Evolutionary conservation across 345 rosid species (phyloP).

Genomic region (Brassica cretica): DNA sequence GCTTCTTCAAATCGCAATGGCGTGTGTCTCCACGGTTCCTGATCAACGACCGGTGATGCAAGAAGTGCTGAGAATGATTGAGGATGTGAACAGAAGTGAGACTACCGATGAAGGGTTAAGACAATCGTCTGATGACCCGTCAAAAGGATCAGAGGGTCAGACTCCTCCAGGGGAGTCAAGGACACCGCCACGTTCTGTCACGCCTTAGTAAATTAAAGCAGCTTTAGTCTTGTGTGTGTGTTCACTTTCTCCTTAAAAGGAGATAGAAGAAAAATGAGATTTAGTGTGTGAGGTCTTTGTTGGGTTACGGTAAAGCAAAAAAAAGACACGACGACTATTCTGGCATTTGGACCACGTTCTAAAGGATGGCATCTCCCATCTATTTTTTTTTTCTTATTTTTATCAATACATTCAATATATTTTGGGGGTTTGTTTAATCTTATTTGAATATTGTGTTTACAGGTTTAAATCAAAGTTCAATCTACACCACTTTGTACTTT

Average conservation of each 20-base stretch:
- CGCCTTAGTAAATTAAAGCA: slow-evolving; percentile 44
- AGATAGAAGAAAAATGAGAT: slow-evolving; percentile 30
- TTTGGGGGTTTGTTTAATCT: slow-evolving; percentile 6
- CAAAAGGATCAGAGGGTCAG: slow-evolving; percentile 86
- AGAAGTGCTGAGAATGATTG: slow-evolving; percentile 87
- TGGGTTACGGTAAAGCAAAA: slow-evolving; percentile 35
- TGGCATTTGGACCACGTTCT: slow-evolving; percentile 34
- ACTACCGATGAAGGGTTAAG: slow-evolving; percentile 75
- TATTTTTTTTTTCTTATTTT: slow-evolving; percentile 1
- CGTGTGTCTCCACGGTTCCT: slow-evolving; percentile 86
- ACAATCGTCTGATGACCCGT: slow-evolving; percentile 96
- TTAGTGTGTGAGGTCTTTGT: slow-evolving; percentile 36
- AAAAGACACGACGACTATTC: slow-evolving; percentile 25
- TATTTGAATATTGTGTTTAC: slow-evolving; percentile 8
- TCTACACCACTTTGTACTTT: slow-evolving; percentile 1
- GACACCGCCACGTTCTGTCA: slow-evolving; percentile 59
- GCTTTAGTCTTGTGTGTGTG: slow-evolving; percentile 24
- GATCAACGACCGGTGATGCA: slow-evolving; percentile 88
- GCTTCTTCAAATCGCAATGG: slow-evolving; percentile 91
- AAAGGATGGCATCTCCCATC: slow-evolving; percentile 34
- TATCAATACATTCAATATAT: slow-evolving; percentile 15
- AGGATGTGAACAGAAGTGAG: slow-evolving; percentile 78
- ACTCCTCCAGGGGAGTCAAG: slow-evolving; percentile 77
- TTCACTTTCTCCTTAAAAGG: slow-evolving; percentile 34
- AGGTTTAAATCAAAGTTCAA: slow-evolving; percentile 21